Conservation (phyloP, 345 rosid species). For the Pistacia vera region DNA sequence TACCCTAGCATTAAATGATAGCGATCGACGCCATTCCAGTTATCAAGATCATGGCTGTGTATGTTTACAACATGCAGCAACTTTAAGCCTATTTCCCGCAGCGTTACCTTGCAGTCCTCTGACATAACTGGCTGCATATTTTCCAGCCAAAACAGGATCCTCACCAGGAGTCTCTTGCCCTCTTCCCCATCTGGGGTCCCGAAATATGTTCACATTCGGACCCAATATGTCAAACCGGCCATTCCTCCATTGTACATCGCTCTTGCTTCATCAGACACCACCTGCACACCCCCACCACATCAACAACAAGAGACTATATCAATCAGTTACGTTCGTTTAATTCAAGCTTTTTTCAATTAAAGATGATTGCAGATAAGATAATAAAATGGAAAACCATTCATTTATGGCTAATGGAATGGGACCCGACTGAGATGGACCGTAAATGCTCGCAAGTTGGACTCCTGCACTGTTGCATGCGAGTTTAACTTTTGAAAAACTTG, state of each 20-base stretch:
- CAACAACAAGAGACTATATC: not conserved
- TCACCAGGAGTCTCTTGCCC: slow-evolving; percentile 97
- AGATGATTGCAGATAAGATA: too few species aligned
- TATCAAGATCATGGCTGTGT: slow-evolving; percentile 94
- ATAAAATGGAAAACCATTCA: too few species aligned
- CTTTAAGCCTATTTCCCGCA: slow-evolving; percentile 63
- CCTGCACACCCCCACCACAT: slow-evolving; percentile 29
- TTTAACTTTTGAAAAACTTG: too few species aligned
- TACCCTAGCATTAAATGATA: slow-evolving; percentile 90
- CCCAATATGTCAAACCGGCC: slow-evolving; percentile 80
- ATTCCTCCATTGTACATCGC: slow-evolving; percentile 79
- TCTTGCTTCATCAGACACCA: slow-evolving; percentile 80
- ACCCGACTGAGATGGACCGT: not conserved
- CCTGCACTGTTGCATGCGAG: not conserved
- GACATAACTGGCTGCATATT: slow-evolving; percentile 76
- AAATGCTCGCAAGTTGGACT: slow-evolving; percentile 2
- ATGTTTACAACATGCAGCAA: slow-evolving; percentile 99
- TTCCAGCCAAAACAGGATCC: slow-evolving; percentile 76
- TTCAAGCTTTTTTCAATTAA: too few species aligned
- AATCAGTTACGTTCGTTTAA: too few species aligned
- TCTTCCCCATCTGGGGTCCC: slow-evolving; percentile 93
- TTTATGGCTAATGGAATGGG: not conserved
- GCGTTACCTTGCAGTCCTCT: slow-evolving; percentile 68
- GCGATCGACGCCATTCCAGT: slow-evolving; percentile 91
- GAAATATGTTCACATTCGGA: slow-evolving; percentile 75